These are phyloP conservation scores for Misopates orontium DNA, from an alignment of 257 asterid genomes.

Conservation along the genomic window DNA sequence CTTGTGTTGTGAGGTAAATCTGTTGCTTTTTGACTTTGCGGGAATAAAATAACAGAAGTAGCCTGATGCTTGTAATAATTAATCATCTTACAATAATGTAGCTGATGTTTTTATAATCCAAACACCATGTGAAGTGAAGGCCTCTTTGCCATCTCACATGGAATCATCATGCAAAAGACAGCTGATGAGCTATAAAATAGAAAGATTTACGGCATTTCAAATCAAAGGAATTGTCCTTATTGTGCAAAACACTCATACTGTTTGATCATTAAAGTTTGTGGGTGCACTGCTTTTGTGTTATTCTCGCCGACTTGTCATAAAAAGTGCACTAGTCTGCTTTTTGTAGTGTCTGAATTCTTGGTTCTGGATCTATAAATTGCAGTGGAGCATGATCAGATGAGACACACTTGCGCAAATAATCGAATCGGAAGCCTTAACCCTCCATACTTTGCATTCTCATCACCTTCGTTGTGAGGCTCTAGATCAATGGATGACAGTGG, in stretches of 20 bases:
- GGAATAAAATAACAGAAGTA: background rate
- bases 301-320: background rate
- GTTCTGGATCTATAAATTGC: constrained; percentile 26
- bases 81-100: constrained; percentile 25
- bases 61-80: constrained; percentile 18
- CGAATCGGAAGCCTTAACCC: constrained; percentile 18
- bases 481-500: constrained; percentile 47
- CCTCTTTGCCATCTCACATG: constrained; percentile 21
- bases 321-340: constrained; percentile 16
- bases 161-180: constrained; percentile 20
- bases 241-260: constrained; percentile 1
- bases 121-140: constrained; percentile 36
- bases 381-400: constrained; percentile 61
- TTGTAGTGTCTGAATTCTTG: background rate
- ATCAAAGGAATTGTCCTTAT: constrained; percentile 16
- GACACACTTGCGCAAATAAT: constrained; percentile 22
- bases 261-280: constrained; percentile 4
- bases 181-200: constrained; percentile 16
- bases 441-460: constrained; percentile 13
- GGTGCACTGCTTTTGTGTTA: background rate
- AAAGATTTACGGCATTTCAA: background rate
- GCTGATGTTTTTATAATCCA: background rate
- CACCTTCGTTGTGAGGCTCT: constrained; percentile 18
- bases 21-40: constrained; percentile 5
- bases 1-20: constrained; percentile 19